Evolutionary conservation across 2,329 filamentous ascomycete species (phyloP).

Genomic region (Neoascochyta sp.): DNA sequence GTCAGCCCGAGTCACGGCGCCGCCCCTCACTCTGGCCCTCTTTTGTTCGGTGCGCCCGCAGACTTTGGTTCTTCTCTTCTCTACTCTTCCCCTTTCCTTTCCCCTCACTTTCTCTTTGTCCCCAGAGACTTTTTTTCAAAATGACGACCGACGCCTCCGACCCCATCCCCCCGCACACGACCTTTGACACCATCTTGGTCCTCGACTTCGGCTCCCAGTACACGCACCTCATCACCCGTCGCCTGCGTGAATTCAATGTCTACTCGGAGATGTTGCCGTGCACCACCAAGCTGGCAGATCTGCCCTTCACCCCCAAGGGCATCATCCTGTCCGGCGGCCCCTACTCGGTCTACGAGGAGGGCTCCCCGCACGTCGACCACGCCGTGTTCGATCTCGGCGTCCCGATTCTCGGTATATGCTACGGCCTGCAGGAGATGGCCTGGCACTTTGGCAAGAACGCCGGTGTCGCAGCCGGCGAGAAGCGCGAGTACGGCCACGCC

Average conservation of each 20-base stretch:
- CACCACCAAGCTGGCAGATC: slow-evolving; percentile 73
- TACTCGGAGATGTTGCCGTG: slow-evolving; percentile 88
- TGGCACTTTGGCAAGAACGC: slow-evolving; percentile 62
- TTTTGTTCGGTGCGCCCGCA: slow-evolving; percentile 1
- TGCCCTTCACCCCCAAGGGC: slow-evolving; percentile 76
- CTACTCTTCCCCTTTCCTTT: slow-evolving; percentile 5
- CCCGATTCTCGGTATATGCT: slow-evolving; percentile 60
- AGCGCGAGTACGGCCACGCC: slow-evolving; percentile 69
- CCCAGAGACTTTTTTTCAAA: slow-evolving; percentile 15
- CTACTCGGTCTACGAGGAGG: slow-evolving; percentile 77
- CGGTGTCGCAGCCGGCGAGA: slow-evolving; percentile 61
- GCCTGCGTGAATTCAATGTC: slow-evolving; percentile 73
- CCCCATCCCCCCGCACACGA: slow-evolving; percentile 47
- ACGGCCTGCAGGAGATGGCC: slow-evolving; percentile 68
- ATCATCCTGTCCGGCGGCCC: slow-evolving; percentile 73
- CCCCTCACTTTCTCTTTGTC: slow-evolving; percentile 7
- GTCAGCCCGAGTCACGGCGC: slow-evolving; percentile 12
- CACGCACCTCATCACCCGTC: slow-evolving; percentile 69
- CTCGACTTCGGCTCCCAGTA: slow-evolving; percentile 72
- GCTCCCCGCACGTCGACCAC: slow-evolving; percentile 74
- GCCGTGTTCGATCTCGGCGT: slow-evolving; percentile 73
- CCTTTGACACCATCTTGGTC: slow-evolving; percentile 66
- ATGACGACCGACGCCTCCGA: slow-evolving; percentile 41
- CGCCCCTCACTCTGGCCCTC: slow-evolving; percentile 5
- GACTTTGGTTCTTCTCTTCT: slow-evolving; percentile 4